Evolutionary conservation across 495 filamentous ascomycete species (phyloP), one percentile per base, ranked within the genome.

Genomic region (Aspergillus mulundensis): DNA sequence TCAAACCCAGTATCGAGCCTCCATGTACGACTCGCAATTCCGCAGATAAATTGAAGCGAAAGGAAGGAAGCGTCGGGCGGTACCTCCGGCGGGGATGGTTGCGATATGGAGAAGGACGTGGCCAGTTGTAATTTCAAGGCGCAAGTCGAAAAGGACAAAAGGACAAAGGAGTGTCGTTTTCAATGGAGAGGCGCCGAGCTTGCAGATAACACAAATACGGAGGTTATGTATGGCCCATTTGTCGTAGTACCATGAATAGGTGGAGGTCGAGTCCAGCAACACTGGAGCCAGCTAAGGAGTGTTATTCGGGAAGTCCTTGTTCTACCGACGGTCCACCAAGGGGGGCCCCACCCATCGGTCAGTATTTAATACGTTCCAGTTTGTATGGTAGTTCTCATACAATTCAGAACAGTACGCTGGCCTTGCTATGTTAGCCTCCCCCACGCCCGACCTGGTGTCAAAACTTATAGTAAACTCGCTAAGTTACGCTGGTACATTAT

Each of bases 251-350:
- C 36, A 38, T 57, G 50, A 54, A 57, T 55, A 39, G 34, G 18
- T 42, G 53, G 45, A 25, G 32, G 50, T 50, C 50, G 50, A 50
- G n/a, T 45, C 45, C 52, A 57, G 34, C 50, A 40, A 43, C 53
- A 47, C 38, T 45, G 46, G 32, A 54, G 12, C 47, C 49, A 39
- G 50, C 47, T 40, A 54, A 55, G 58, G 53, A 64, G 58, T 57
- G 49, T 61, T 54, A 64, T n/a, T n/a, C n/a, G n/a, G n/a, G n/a
- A n/a, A n/a, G n/a, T n/a, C n/a, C n/a, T n/a, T n/a, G n/a, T n/a
- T n/a, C n/a, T n/a, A n/a, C n/a, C n/a, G n/a, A n/a, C n/a, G n/a
- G n/a, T n/a, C n/a, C n/a, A n/a, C n/a, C n/a, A n/a, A n/a, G n/a
- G n/a, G n/a, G n/a, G n/a, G n/a, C n/a, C n/a, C n/a, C n/a, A n/a